Percentiles rank a stretch among this genome's conserved stretches.
Evolutionary conservation across 306 rosid genomes (phyloP).

Genomic region (Begonia loranthoides): DNA sequence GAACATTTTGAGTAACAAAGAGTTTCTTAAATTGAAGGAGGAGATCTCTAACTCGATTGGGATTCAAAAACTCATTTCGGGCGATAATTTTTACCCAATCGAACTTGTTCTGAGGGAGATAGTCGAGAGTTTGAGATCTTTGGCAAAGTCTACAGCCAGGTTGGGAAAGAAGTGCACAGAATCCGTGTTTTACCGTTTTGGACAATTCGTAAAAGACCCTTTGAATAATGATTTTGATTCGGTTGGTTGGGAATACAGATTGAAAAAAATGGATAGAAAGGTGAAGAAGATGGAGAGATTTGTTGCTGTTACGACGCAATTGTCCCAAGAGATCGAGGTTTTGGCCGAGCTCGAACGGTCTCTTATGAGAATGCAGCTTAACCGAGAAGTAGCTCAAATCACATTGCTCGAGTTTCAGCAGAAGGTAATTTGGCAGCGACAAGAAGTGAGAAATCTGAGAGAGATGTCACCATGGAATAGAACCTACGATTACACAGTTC

Average conservation of each 20-base stretch:
- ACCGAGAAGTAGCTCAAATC: conserved; percentile 7
- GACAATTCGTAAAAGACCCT: conserved; percentile 45
- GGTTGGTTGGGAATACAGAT: conserved; percentile 59
- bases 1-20: conserved; percentile 46
- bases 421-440: conserved; percentile 48
- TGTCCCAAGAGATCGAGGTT: conserved; percentile 49
- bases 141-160: conserved; percentile 50
- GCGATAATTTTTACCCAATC: conserved; percentile 37
- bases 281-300: conserved; percentile 82
- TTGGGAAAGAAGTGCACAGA: conserved; percentile 52
- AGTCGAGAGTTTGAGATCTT: conserved; percentile 30
- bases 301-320: conserved; percentile 31
- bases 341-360: conserved; percentile 47
- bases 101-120: conserved; percentile 61
- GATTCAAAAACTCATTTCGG: conserved; percentile 46
- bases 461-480: conserved; percentile 67
- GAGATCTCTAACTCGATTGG: conserved; percentile 44
- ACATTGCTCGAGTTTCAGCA: conserved; percentile 38
- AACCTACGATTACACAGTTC: conserved; percentile 51
- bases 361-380: conserved; percentile 35
- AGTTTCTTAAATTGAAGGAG: conserved; percentile 29
- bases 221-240: conserved; percentile 25
- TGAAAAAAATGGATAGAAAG: conserved; percentile 75
- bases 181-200: conserved; percentile 42
- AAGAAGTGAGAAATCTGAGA: conserved; percentile 43